Evolutionary conservation across 1,284 basidiomycete genomes (phyloP).

Genomic region (Trametes hirsuta): DNA sequence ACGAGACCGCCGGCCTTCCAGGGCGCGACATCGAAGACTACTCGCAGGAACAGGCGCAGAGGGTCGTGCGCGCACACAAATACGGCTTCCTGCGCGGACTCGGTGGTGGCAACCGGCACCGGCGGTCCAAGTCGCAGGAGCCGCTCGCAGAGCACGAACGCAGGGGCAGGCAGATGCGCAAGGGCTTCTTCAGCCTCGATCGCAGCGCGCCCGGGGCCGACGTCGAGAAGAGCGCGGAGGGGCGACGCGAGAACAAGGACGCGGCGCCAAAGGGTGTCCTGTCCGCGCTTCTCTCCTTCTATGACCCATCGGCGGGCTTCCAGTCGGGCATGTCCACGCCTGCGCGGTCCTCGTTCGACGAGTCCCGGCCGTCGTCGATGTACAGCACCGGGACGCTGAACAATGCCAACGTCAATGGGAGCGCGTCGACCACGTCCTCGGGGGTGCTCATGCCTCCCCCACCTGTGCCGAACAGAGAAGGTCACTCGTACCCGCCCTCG

Average conservation of each 20-base stretch:
- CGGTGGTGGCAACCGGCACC: slow-evolving; percentile 10
- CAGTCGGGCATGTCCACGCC: slow-evolving; percentile 27
- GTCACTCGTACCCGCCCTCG: not conserved
- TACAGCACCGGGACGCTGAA: slow-evolving; percentile 11
- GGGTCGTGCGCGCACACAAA: slow-evolving; percentile 31
- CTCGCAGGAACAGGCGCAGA: slow-evolving; percentile 24
- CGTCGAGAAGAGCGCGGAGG: slow-evolving; percentile 32
- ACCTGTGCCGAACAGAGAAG: slow-evolving; percentile 7
- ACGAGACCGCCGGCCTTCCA: slow-evolving; percentile 40
- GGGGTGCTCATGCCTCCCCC: slow-evolving; percentile 12
- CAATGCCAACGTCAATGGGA: not conserved
- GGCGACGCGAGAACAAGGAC: slow-evolving; percentile 20
- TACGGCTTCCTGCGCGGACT: slow-evolving; percentile 25
- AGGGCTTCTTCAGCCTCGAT: slow-evolving; percentile 20
- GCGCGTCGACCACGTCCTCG: slow-evolving; percentile 4
- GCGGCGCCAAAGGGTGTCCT: slow-evolving; percentile 46
- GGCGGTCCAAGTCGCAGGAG: slow-evolving; percentile 6
- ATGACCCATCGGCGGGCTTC: slow-evolving; percentile 39
- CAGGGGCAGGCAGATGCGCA: slow-evolving; percentile 12
- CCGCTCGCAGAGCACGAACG: slow-evolving; percentile 1
- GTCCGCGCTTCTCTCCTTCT: slow-evolving; percentile 55
- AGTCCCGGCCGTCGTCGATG: slow-evolving; percentile 24
- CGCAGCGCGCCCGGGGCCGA: slow-evolving; percentile 27
- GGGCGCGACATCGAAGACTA: slow-evolving; percentile 37
- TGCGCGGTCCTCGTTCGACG: slow-evolving; percentile 29